Conservation (phyloP, 257 asterid genomes). For the Fraxinus quadrangulata region DNA sequence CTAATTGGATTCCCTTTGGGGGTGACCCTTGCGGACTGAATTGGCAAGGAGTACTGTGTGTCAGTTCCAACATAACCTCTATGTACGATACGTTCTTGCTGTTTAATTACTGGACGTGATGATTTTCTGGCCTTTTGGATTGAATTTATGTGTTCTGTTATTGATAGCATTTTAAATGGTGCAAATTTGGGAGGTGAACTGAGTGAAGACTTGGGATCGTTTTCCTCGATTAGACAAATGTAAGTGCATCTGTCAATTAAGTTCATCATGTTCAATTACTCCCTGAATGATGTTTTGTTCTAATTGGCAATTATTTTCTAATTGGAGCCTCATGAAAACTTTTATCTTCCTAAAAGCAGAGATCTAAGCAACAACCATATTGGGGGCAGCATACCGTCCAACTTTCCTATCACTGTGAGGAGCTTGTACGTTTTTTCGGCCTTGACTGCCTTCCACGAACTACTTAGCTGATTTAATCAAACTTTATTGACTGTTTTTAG, state of each 20-base stretch:
- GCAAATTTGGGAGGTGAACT: constrained; percentile 69
- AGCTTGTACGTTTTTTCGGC: constrained; percentile 59
- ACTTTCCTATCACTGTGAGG: constrained; percentile 65
- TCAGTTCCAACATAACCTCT: constrained; percentile 65
- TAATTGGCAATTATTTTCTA: not conserved
- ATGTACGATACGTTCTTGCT: constrained; percentile 47
- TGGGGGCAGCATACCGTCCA: constrained; percentile 76
- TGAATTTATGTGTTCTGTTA: constrained; percentile 6
- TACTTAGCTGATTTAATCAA: not conserved
- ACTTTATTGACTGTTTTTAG: not conserved
- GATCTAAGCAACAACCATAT: constrained; percentile 81
- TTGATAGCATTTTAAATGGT: constrained; percentile 56
- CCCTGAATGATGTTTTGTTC: not conserved
- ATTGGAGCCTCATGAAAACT: constrained; percentile 20
- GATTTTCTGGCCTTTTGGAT: constrained; percentile 5
- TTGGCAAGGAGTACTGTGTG: constrained; percentile 94
- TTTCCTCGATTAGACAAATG: constrained; percentile 69
- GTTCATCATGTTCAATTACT: not conserved
- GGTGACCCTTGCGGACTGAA: constrained; percentile 89
- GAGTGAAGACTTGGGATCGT: constrained; percentile 55
- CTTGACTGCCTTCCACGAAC: constrained; percentile 12
- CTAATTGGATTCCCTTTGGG: constrained; percentile 75
- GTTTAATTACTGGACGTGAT: not conserved
- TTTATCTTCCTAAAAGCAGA: constrained; percentile 40
- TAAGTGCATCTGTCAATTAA: constrained; percentile 37